A percentile compares a stretch with the other conserved stretches of the same genome.
Evolutionary conservation across 169 alveolate species (phyloP).

Genomic region (Amoebophrya sp.): DNA sequence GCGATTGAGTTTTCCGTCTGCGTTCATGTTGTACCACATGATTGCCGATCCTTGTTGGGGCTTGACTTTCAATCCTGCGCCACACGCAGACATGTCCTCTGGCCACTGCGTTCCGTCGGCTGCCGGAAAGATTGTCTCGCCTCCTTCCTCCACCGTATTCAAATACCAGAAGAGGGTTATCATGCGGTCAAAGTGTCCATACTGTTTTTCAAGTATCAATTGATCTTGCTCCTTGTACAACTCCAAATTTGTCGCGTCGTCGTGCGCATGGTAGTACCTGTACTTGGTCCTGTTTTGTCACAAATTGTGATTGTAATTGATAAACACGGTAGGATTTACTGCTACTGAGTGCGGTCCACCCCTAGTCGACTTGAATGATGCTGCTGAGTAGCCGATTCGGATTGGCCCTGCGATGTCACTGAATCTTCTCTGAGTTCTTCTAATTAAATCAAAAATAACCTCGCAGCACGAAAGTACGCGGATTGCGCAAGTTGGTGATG

Average conservation of each 20-base stretch:
- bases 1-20: background rate
- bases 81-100: background rate
- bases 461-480: too few relatives aligned
- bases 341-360: too few relatives aligned
- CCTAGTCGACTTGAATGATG: background rate
- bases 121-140: slow-evolving; percentile 9
- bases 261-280: slow-evolving; percentile 11
- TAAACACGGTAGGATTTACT: too few relatives aligned
- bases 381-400: too few relatives aligned
- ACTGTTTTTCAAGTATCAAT: background rate
- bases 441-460: too few relatives aligned
- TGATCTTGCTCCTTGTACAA: background rate
- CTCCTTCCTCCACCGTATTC: background rate
- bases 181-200: background rate
- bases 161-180: background rate
- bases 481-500: too few relatives aligned
- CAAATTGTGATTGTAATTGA: too few relatives aligned
- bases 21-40: background rate
- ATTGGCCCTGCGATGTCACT: too few relatives aligned
- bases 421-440: too few relatives aligned
- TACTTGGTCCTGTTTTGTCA: too few relatives aligned
- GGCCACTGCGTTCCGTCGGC: slow-evolving; percentile 10
- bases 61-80: background rate
- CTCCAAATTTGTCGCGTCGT: background rate
- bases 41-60: background rate